Evolutionary conservation across 169 alveolate genomes (phyloP).

Genomic region (Babesia bigemina): DNA sequence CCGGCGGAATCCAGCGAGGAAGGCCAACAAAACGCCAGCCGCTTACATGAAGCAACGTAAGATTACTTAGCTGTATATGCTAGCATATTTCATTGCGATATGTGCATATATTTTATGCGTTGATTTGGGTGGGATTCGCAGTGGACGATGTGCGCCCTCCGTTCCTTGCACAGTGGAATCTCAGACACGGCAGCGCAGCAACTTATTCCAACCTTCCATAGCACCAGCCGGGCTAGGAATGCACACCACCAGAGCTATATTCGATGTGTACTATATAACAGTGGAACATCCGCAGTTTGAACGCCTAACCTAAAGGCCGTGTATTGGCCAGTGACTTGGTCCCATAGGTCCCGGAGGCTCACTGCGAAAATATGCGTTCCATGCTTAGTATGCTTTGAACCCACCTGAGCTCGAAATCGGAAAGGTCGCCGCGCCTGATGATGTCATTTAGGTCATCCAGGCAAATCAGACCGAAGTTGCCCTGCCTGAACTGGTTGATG

Average conservation of each 20-base stretch:
- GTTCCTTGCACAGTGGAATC: conserved; percentile 4
- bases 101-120: background rate
- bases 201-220: background rate
- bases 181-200: background rate
- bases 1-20: no score
- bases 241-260: background rate
- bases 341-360: conserved; percentile 50
- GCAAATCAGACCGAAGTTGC: conserved; percentile 57
- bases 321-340: conserved; percentile 39
- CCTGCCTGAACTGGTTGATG: conserved; percentile 62
- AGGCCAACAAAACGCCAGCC: no score
- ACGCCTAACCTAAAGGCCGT: conserved; percentile 7
- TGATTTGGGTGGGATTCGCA: background rate
- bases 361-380: background rate
- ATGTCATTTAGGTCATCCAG: conserved; percentile 60
- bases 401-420: conserved; percentile 55
- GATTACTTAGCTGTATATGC: no score
- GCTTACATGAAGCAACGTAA: no score
- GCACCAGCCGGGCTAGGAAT: background rate
- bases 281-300: background rate
- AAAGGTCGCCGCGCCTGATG: conserved; percentile 46
- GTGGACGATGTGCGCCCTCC: background rate
- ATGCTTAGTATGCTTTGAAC: background rate
- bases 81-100: no score
- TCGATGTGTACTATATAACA: background rate